A percentile compares a stretch with the other conserved stretches of the same genome.
Evolutionary conservation across 352 stramenopile genomes (phyloP).

Genomic region (Globisporangium paroecandrum): DNA sequence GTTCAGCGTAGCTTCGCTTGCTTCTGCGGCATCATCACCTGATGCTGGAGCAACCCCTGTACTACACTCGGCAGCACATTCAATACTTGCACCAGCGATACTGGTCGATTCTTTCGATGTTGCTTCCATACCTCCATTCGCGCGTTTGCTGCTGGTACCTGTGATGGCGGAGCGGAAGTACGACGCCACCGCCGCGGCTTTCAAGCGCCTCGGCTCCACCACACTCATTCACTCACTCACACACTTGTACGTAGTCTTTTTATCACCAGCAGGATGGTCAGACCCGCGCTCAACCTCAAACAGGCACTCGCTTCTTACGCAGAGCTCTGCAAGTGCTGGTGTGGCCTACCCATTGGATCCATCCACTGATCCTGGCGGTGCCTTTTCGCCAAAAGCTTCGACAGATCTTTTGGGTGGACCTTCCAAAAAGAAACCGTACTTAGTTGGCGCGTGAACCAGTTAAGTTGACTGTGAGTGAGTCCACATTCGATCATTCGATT

Average conservation of each 20-base stretch:
- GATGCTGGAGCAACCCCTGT: background rate
- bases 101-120: background rate
- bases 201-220: constrained; percentile 17
- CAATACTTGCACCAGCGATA: background rate
- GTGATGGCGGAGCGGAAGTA: constrained; percentile 43
- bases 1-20: background rate
- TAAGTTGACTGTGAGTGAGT: background rate
- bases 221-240: background rate
- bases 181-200: constrained; percentile 30
- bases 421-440: background rate
- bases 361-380: constrained; percentile 3
- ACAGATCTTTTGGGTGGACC: background rate
- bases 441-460: background rate
- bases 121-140: background rate
- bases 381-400: constrained; percentile 1
- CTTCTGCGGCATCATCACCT: background rate
- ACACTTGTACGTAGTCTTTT: background rate
- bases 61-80: background rate
- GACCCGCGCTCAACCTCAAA: background rate
- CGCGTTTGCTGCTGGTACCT: constrained; percentile 17
- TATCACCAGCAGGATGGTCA: background rate
- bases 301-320: background rate
- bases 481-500: constrained; percentile 1
- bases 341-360: background rate
- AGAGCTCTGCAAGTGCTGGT: background rate